Evolutionary conservation across 192 early-diverging fungal species (phyloP).

Genomic region (Dissophora ornata): DNA sequence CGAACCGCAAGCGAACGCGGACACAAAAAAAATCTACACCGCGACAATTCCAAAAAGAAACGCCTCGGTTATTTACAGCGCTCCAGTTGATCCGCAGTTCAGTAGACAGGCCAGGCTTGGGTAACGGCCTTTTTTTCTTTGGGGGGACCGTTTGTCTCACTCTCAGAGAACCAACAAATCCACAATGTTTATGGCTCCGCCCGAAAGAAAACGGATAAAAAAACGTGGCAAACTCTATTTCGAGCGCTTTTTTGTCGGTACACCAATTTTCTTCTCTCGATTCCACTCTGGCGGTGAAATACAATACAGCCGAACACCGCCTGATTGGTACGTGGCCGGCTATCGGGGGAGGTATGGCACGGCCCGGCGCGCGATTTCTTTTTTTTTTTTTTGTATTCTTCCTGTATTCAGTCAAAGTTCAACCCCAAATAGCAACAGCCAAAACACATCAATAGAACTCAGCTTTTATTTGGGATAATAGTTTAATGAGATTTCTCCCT

Average conservation of each 20-base stretch:
- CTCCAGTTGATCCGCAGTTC: background rate
- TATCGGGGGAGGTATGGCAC: conserved; percentile 1
- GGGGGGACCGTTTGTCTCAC: background rate
- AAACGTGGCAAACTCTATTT: conserved; percentile 23
- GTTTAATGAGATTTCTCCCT: too few relatives aligned
- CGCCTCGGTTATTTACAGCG: too few relatives aligned
- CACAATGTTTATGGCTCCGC: conserved; percentile 1
- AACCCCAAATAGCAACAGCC: background rate
- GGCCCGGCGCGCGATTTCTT: conserved; percentile 12
- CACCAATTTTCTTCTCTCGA: too few relatives aligned
- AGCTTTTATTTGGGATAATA: too few relatives aligned
- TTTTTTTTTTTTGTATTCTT: background rate
- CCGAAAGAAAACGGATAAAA: conserved; percentile 4
- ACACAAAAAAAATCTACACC: background rate
- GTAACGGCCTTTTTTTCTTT: background rate
- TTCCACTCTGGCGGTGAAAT: too few relatives aligned
- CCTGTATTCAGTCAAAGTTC: too few relatives aligned
- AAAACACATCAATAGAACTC: too few relatives aligned
- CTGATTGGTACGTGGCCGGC: background rate
- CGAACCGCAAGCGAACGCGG: background rate
- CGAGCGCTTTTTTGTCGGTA: background rate
- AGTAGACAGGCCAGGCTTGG: background rate
- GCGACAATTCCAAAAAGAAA: too few relatives aligned
- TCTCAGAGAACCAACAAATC: background rate
- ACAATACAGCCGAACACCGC: too few relatives aligned